phyloP scores from a whole-genome alignment of 202 grass and related monocot species.

The Cymbopogon flexuosus region DNA sequence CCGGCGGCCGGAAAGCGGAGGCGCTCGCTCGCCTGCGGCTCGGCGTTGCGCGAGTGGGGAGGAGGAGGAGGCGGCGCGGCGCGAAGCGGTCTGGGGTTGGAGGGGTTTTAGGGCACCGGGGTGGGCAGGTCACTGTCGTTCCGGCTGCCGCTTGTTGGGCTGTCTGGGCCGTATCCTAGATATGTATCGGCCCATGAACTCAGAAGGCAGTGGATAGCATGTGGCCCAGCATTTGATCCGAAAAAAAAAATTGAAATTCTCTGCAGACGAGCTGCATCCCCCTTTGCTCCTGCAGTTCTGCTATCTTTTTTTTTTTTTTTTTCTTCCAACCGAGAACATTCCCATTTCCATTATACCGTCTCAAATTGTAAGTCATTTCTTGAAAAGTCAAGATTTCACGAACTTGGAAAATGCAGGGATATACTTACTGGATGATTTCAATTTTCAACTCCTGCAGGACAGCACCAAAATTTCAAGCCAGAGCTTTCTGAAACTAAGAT shows the following conservation, averaged over 20 bases:
- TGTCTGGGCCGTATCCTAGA: neutral
- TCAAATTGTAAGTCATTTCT: too few species aligned
- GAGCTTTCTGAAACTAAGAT: neutral
- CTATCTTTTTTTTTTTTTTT: too few species aligned
- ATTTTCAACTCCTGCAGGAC: neutral
- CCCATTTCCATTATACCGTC: too few species aligned
- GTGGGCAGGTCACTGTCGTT: neutral
- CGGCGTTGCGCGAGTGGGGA: neutral
- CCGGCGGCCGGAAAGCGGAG: neutral
- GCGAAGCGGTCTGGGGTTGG: neutral
- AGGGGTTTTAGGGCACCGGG: neutral
- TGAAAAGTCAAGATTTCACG: too few species aligned
- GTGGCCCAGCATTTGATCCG: slow-evolving; percentile 58
- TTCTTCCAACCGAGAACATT: too few species aligned
- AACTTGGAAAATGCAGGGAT: neutral
- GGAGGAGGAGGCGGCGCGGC: neutral
- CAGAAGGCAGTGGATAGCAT: slow-evolving; percentile 69
- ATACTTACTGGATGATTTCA: neutral
- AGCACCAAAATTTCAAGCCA: neutral
- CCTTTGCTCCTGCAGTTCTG: too few species aligned
- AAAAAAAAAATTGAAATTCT: too few species aligned
- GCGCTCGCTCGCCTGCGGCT: neutral
- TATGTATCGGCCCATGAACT: neutral
- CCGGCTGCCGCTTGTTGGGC: neutral
- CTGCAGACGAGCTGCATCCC: too few species aligned